Base-by-base conservation (phyloP, 805 yeast genomes). In the Saturnispora sanitii region DNA sequence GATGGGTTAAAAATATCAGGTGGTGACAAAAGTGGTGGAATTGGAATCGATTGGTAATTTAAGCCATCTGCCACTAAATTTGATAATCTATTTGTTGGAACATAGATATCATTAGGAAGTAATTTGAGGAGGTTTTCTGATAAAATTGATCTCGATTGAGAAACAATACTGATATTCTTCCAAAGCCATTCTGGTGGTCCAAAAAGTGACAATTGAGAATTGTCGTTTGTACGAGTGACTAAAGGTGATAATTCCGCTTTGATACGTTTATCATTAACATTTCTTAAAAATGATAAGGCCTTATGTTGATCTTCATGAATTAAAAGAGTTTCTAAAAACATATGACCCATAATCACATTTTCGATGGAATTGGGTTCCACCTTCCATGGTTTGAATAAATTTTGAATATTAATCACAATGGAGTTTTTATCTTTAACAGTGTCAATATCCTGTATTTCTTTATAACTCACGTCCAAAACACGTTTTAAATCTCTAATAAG, bases 1-100 rank as follows among this genome's bases (percentile, higher is more conserved):
- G n/a, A n/a, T n/a, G n/a, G n/a, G n/a, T n/a, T n/a, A n/a, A n/a
- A n/a, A n/a, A n/a, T n/a, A n/a, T n/a, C n/a, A 46, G 50, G 22
- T 54, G 52, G 13, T 49, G 50, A n/a, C 45, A 32, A 28, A 32
- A 53, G 37, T 46, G 50, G 13, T 5, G 60, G 58, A 16, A 49
- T 47, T 9, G 35, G 44, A 17, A 49, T 35, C n/a, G 54, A 57
- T 50, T 78, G 81, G 45, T 65, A 66, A 26, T 58, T 51, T 13
- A 69, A 53, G 0, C 84, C 72, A 48, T 79, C 81, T 12, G 64
- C 57, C 11, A 78, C 49, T 20, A 79, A 53, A 4, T 71, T 62
- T 16, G 71, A 62, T 8, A 79, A 54, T 23, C 84, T 58, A 37
- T 70, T 65, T 0, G 84, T 78, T 3, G 74, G 68, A 59, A 37